phyloP scores from a whole-genome alignment of 257 asterid species.

The Nicotiana benthamiana region DNA sequence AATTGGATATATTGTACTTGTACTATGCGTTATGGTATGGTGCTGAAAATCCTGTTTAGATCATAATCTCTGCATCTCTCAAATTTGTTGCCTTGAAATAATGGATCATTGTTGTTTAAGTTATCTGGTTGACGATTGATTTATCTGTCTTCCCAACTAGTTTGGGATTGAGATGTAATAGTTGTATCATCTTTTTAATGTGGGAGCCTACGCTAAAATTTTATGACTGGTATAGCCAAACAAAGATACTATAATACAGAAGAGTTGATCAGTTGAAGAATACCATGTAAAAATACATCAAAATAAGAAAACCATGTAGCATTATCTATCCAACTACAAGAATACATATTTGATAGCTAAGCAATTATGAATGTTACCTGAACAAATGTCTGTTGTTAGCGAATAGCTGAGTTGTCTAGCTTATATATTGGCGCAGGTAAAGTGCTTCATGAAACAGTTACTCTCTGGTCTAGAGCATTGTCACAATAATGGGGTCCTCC shows the following conservation, averaged over 20 bases:
- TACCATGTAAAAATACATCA: neutral
- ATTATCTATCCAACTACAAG: neutral
- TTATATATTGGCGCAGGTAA: constrained; percentile 43
- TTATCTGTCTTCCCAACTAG: neutral
- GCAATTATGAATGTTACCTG: neutral
- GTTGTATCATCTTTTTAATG: neutral
- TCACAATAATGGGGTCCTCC: constrained; percentile 84
- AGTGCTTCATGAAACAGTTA: constrained; percentile 77
- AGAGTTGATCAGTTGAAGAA: neutral
- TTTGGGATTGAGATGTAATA: neutral
- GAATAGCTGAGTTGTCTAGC: constrained; percentile 9
- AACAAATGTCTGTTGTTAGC: neutral
- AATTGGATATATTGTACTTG: neutral
- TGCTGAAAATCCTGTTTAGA: neutral
- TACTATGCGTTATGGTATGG: neutral
- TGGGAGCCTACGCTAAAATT: neutral
- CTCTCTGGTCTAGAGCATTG: constrained; percentile 90
- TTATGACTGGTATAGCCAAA: neutral
- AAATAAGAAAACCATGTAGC: neutral
- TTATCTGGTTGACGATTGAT: neutral
- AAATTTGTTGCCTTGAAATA: neutral
- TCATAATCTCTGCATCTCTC: neutral
- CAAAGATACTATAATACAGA: neutral
- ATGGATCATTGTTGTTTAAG: neutral
- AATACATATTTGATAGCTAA: neutral